Base-by-base conservation (phyloP, 176 grass and related monocot species). In the Bothriochloa decipiens region DNA sequence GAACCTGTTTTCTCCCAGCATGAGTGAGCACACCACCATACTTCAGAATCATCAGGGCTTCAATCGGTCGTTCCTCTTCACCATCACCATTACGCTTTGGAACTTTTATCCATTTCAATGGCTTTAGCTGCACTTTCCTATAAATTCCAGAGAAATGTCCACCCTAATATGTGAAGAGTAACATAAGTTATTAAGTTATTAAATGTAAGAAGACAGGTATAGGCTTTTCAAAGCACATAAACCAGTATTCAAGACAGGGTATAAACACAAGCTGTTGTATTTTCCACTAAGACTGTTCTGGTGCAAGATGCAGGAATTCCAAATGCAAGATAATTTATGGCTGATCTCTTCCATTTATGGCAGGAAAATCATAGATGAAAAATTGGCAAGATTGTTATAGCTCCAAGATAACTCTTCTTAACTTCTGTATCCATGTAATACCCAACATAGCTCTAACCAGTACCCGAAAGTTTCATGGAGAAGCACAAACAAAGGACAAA, bases 141-240 rank as follows among this genome's bases (percentile, higher is more conserved):
- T 99, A 99, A 80, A 99, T 99, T 71, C 96, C 96, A 45, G 96
- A 99, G 77, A 99, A 99, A 88, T 99, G 93, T 0, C 96, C 96
- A 45, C 96, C 96, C 96, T 90, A 70, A 40, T 50, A 78, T 70
- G 60, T 28, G 28, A 68, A 39, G 28, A 68, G 55, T 14, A 75
- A 13, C 43, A 79, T 10, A 58, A 62, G 68, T 75, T 16, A 82
- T 55, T 16, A n/a, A n/a, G n/a, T n/a, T n/a, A n/a, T n/a, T n/a
- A 82, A 70, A 83, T 80, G 27, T 53, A n/a, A 68, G 20, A 65
- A 76, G 57, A 72, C 28, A 5, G 72, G 15, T 43, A 41, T 32
- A 76, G 70, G 1, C 6, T 57, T 79, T 72, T 77, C 69, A 84
- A 35, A 14, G 64, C 33, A 84, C 15, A 22, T 76, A 71, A 55